Percentiles rank a stretch among this genome's conserved stretches.
Conservation (phyloP, 495 filamentous ascomycete species). For the Saxophila tyrrhenica region DNA sequence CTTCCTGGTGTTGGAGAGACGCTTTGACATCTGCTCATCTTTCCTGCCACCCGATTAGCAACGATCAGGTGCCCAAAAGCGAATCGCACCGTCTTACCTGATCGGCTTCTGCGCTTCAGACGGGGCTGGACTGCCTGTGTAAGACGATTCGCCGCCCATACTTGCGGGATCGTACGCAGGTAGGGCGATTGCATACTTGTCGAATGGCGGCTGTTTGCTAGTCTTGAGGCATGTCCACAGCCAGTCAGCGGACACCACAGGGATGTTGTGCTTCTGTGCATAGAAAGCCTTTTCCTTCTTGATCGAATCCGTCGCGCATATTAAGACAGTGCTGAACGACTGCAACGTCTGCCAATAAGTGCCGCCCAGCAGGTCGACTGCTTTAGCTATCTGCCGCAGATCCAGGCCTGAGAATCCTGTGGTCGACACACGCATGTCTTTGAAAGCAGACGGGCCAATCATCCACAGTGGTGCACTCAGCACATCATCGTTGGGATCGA, state of each 20-base stretch:
- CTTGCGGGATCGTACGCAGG: neutral
- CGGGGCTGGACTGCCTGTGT: slow-evolving; percentile 3
- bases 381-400: slow-evolving; percentile 67
- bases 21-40: neutral
- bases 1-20: slow-evolving; percentile 11
- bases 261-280: slow-evolving; percentile 60
- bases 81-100: no score
- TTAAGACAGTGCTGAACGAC: slow-evolving; percentile 50
- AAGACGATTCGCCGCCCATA: neutral
- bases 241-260: slow-evolving; percentile 70
- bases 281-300: slow-evolving; percentile 67
- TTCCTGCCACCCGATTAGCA: neutral
- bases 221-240: slow-evolving; percentile 64
- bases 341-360: slow-evolving; percentile 67
- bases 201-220: neutral
- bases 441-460: slow-evolving; percentile 59
- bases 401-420: slow-evolving; percentile 79
- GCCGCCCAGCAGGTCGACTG: slow-evolving; percentile 65
- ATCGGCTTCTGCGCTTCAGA: no score
- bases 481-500: slow-evolving; percentile 57
- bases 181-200: neutral
- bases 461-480: slow-evolving; percentile 61
- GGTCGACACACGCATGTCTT: slow-evolving; percentile 57
- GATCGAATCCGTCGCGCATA: slow-evolving; percentile 50
- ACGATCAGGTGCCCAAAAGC: no score